Percentiles rank a stretch among this genome's conserved stretches.
Evolutionary conservation across 2,329 filamentous ascomycete species (phyloP).

Genomic region (Knoxdaviesia capensis): DNA sequence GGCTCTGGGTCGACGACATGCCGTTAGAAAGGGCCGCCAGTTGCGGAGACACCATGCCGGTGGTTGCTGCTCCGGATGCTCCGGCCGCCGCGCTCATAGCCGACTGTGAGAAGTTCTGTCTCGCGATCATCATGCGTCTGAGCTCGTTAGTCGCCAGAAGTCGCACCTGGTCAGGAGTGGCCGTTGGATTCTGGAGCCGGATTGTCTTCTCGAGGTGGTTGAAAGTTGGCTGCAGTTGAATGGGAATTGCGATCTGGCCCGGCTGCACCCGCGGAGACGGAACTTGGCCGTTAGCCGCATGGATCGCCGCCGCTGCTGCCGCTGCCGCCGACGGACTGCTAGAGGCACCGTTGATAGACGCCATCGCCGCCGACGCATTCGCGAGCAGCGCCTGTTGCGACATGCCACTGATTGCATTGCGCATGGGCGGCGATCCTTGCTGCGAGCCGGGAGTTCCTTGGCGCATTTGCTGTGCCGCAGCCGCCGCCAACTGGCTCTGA

Average conservation of each 20-base stretch:
- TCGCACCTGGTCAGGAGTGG: slow-evolving; percentile 27
- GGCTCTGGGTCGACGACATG: slow-evolving; percentile 26
- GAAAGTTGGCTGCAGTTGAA: slow-evolving; percentile 9
- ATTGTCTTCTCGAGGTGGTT: slow-evolving; percentile 31
- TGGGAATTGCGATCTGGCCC: slow-evolving; percentile 2
- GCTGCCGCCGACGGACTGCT: slow-evolving; percentile 1
- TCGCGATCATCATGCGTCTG: slow-evolving; percentile 24
- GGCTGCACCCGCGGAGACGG: slow-evolving; percentile 13
- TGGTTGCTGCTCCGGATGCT: slow-evolving; percentile 20
- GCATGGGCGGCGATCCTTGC: slow-evolving; percentile 21
- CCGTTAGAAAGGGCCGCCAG: slow-evolving; percentile 19
- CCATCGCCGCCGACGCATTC: slow-evolving; percentile 1
- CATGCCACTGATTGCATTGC: slow-evolving; percentile 15
- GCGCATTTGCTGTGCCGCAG: slow-evolving; percentile 13
- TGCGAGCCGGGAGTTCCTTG: slow-evolving; percentile 21
- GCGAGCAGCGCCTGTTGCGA: slow-evolving; percentile 3
- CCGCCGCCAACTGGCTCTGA: slow-evolving; percentile 12
- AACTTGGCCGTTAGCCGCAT: background rate
- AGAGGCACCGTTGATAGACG: slow-evolving; percentile 2
- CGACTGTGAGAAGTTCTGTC: slow-evolving; percentile 21
- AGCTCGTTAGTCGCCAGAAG: slow-evolving; percentile 30
- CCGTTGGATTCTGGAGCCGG: slow-evolving; percentile 27
- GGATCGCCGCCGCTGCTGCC: background rate
- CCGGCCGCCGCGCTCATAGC: slow-evolving; percentile 36
- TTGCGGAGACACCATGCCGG: no score